phyloP scores from a whole-genome alignment of 495 filamentous ascomycete genomes.

The Daldinia grandis region DNA sequence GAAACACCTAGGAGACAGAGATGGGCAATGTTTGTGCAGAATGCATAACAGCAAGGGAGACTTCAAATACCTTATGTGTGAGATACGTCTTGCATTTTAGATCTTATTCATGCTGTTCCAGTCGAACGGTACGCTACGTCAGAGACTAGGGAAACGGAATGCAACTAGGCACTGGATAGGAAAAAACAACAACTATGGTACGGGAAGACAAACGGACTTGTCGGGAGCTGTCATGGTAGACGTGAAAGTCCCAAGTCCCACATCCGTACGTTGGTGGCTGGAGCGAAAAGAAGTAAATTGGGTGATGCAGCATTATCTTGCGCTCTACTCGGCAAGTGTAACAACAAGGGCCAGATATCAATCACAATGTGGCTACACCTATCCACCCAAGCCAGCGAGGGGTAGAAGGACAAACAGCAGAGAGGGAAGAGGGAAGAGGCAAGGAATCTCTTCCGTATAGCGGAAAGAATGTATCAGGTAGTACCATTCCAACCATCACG shows the following conservation, averaged over 20 bases:
- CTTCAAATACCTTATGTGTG: constrained; percentile 40
- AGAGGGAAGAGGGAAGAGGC: constrained; percentile 4
- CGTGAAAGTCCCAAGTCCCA: constrained; percentile 27
- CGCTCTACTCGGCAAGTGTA: constrained; percentile 15
- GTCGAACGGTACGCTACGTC: constrained; percentile 37
- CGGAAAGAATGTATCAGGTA: constrained; percentile 44
- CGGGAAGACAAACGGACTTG: constrained; percentile 32
- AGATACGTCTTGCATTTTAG: constrained; percentile 40
- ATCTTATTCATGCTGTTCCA: constrained; percentile 36
- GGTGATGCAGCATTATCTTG: constrained; percentile 22
- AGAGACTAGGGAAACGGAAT: constrained; percentile 36
- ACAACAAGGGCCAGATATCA: constrained; percentile 20
- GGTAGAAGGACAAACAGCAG: constrained; percentile 20
- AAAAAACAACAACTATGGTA: constrained; percentile 22
- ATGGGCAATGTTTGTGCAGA: constrained; percentile 39
- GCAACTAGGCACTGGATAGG: constrained; percentile 28
- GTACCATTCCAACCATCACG: constrained; percentile 45
- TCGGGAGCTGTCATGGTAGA: constrained; percentile 23
- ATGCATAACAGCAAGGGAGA: constrained; percentile 47
- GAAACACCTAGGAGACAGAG: constrained; percentile 14
- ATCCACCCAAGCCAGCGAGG: constrained; percentile 9
- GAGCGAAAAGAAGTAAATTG: constrained; percentile 25
- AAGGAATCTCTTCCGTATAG: constrained; percentile 29
- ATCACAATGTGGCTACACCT: constrained; percentile 1
- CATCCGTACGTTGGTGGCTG: constrained; percentile 41